Evolutionary conservation across 805 yeast genomes (phyloP).

Genomic region (Teunomyces gatunensis): DNA sequence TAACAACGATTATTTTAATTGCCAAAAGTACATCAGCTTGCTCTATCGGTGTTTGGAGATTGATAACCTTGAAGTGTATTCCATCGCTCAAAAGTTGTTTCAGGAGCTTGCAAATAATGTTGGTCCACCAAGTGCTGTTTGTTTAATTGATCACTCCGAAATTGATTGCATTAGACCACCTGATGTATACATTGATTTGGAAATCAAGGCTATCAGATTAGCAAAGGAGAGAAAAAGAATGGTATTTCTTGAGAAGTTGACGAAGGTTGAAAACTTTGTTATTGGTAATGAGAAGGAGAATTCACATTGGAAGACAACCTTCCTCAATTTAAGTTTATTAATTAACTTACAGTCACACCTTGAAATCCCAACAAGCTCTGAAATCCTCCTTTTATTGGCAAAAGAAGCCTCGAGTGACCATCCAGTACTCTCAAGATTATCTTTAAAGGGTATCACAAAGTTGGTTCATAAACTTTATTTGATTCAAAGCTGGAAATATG

Average conservation of each 20-base stretch:
- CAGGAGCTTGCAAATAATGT: constrained; percentile 27
- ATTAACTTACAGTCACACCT: constrained; percentile 51
- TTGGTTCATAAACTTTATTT: constrained; percentile 42
- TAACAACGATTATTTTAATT: constrained; percentile 53
- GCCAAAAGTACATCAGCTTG: constrained; percentile 46
- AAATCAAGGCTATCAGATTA: constrained; percentile 54
- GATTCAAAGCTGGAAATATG: constrained; percentile 47
- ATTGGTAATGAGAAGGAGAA: constrained; percentile 23
- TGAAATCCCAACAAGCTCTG: constrained; percentile 43
- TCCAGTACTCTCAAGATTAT: constrained; percentile 61
- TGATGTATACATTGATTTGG: constrained; percentile 54
- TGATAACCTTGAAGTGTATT: constrained; percentile 55
- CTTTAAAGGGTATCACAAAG: constrained; percentile 57
- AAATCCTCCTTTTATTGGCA: constrained; percentile 43
- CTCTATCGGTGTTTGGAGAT: constrained; percentile 54
- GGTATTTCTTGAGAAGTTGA: constrained; percentile 38
- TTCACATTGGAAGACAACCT: constrained; percentile 57
- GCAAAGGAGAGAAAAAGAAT: constrained; percentile 62
- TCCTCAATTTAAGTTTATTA: constrained; percentile 49
- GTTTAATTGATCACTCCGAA: constrained; percentile 46
- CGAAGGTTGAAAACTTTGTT: constrained; percentile 40
- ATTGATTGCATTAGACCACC: constrained; percentile 58
- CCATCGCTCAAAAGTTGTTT: constrained; percentile 53
- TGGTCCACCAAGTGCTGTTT: constrained; percentile 37
- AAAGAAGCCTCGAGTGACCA: constrained; percentile 57